A percentile compares a stretch with the other conserved stretches of the same genome.
These are phyloP conservation scores for Usnea hakonensis DNA, from an alignment of 495 filamentous ascomycete genomes.

Conservation along the genomic window DNA sequence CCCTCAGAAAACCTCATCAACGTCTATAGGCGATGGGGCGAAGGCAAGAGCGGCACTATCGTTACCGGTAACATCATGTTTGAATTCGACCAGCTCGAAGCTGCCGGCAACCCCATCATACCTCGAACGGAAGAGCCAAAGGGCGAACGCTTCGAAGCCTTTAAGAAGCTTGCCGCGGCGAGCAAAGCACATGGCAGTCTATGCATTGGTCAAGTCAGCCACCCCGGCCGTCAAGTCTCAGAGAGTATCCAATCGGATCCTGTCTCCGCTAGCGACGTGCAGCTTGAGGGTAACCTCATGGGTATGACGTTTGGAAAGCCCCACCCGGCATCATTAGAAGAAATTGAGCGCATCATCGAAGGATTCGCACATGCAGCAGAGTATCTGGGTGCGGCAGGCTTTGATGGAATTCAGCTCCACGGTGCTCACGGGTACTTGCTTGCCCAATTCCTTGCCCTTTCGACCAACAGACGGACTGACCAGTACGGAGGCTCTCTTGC, in stretches of 20 bases:
- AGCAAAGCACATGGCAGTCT: constrained; percentile 48
- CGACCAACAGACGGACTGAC: constrained; percentile 55
- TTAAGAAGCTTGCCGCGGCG: constrained; percentile 41
- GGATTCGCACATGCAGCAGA: constrained; percentile 50
- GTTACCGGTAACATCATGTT: constrained; percentile 59
- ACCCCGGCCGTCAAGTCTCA: constrained; percentile 53
- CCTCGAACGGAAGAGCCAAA: constrained; percentile 37
- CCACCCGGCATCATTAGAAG: constrained; percentile 39
- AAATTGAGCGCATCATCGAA: constrained; percentile 43
- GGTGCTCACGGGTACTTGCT: constrained; percentile 60
- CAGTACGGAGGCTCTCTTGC: constrained; percentile 52
- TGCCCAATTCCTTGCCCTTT: constrained; percentile 54
- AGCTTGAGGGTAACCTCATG: constrained; percentile 39
- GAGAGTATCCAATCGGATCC: constrained; percentile 45
- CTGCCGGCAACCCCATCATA: constrained; percentile 51
- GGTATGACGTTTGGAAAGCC: constrained; percentile 45
- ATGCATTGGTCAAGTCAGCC: constrained; percentile 52
- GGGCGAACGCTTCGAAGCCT: constrained; percentile 52
- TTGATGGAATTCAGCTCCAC: constrained; percentile 53
- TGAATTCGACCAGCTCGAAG: constrained; percentile 50
- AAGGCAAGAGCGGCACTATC: constrained; percentile 49
- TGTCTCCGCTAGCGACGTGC: constrained; percentile 53
- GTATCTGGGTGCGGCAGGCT: constrained; percentile 50
- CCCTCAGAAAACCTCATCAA: constrained; percentile 50
- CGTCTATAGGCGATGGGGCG: constrained; percentile 53